phyloP scores from a whole-genome alignment of 371 early-diverging fungal species.

The Neoconidiobolus thromboides region DNA sequence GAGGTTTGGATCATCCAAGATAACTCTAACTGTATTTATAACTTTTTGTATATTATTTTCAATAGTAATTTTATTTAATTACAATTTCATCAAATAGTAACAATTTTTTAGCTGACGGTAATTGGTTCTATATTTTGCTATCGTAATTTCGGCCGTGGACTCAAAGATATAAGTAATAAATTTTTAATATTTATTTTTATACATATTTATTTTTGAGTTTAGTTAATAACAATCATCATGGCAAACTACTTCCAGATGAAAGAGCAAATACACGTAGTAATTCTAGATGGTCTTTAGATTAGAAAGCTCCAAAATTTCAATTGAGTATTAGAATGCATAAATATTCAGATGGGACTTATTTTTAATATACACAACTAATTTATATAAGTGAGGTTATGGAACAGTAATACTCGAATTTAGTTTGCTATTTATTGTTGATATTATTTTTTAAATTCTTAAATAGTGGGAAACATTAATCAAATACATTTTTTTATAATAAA shows the following conservation, averaged over 20 bases:
- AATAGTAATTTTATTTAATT: conserved; percentile 21
- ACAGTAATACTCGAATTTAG: no score
- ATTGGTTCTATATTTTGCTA: conserved; percentile 42
- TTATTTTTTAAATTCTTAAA: no score
- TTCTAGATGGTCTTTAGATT: background rate
- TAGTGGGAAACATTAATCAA: no score
- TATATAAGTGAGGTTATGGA: no score
- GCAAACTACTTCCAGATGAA: background rate
- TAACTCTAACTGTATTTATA: conserved; percentile 39
- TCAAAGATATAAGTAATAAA: conserved; percentile 28
- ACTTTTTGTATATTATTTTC: background rate
- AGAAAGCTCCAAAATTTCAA: background rate
- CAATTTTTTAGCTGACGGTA: conserved; percentile 23
- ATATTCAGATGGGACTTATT: no score
- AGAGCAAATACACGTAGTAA: background rate
- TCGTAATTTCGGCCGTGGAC: conserved; percentile 66
- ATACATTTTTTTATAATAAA: no score
- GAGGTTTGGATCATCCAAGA: conserved; percentile 11
- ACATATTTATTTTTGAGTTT: background rate
- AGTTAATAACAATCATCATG: background rate
- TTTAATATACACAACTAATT: no score
- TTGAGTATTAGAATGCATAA: no score
- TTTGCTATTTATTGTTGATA: no score
- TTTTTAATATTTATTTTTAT: background rate
- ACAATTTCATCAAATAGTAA: background rate